These are phyloP conservation scores for Aspergillus awamori DNA, from an alignment of 2,329 filamentous ascomycete species.

Conservation along the genomic window DNA sequence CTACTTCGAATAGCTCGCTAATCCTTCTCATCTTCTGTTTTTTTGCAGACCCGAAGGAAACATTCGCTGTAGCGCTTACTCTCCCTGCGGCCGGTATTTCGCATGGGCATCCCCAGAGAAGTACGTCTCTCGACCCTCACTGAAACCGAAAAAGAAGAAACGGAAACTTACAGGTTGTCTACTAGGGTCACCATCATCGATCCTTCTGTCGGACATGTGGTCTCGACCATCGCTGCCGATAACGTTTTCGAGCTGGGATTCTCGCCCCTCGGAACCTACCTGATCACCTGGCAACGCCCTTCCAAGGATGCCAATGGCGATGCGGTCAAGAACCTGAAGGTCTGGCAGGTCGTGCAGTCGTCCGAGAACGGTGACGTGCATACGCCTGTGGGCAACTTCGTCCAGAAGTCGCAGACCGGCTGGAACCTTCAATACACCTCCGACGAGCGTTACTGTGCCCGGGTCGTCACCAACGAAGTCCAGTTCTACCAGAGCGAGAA, in stretches of 20 bases:
- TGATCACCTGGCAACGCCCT: slow-evolving; percentile 96
- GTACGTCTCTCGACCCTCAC: slow-evolving; percentile 44
- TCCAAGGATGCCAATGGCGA: slow-evolving; percentile 91
- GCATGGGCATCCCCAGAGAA: slow-evolving; percentile 86
- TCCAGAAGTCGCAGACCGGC: slow-evolving; percentile 91
- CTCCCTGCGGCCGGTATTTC: slow-evolving; percentile 92
- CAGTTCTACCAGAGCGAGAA: slow-evolving; percentile 94
- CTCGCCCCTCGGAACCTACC: slow-evolving; percentile 85
- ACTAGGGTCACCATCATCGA: slow-evolving; percentile 79
- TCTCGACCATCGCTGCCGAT: slow-evolving; percentile 73
- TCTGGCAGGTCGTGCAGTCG: slow-evolving; percentile 84
- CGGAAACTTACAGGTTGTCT: slow-evolving; percentile 16
- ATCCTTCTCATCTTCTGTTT: slow-evolving; percentile 6
- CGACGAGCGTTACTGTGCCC: slow-evolving; percentile 91
- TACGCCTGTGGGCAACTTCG: slow-evolving; percentile 78
- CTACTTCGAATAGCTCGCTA: slow-evolving; percentile 2
- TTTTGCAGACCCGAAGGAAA: slow-evolving; percentile 79
- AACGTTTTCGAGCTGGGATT: slow-evolving; percentile 95
- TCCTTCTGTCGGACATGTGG: slow-evolving; percentile 71
- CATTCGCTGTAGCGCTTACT: slow-evolving; percentile 92
- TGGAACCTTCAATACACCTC: slow-evolving; percentile 98
- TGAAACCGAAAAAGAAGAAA: not conserved
- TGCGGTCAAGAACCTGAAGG: slow-evolving; percentile 93
- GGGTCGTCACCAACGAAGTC: slow-evolving; percentile 93
- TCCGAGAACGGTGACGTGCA: slow-evolving; percentile 62